Evolutionary conservation across 345 rosid species (phyloP).

Genomic region (Lumnitzera littorea): DNA sequence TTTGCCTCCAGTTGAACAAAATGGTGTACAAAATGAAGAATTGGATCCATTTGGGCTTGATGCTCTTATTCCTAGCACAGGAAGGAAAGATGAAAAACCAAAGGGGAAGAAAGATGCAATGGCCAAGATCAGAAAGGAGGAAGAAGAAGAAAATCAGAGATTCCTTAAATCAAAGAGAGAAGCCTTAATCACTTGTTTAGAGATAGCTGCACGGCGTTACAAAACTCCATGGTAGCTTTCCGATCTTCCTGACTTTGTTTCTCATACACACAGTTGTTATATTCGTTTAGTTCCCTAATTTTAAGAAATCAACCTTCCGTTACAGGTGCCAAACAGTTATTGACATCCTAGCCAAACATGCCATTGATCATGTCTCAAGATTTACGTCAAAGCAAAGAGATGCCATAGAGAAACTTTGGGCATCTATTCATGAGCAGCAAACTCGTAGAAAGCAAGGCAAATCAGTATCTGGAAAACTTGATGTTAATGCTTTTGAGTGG

Average conservation of each 20-base stretch:
- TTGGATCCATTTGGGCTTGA: conserved; percentile 95
- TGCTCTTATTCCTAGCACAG: conserved; percentile 46
- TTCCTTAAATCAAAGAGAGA: conserved; percentile 73
- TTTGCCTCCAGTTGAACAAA: conserved; percentile 17
- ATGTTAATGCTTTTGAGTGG: conserved; percentile 78
- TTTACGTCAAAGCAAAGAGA: conserved; percentile 78
- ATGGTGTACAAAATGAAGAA: conserved; percentile 35
- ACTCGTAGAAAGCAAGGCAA: conserved; percentile 86
- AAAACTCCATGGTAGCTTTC: conserved; percentile 65
- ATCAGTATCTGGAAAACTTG: conserved; percentile 83
- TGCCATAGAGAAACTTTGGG: conserved; percentile 85
- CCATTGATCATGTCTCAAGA: conserved; percentile 65
- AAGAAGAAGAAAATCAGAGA: conserved; percentile 50
- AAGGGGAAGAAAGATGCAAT: conserved; percentile 48
- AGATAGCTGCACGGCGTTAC: conserved; percentile 88
- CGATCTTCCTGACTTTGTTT: neutral
- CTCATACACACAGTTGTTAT: neutral
- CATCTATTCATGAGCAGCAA: conserved; percentile 77
- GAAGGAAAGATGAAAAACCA: conserved; percentile 48
- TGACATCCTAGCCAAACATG: conserved; percentile 94
- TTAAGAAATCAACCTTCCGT: conserved; percentile 4
- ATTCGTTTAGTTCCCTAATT: neutral
- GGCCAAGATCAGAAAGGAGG: conserved; percentile 34
- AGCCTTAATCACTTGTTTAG: conserved; percentile 77
- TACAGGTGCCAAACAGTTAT: conserved; percentile 94